Evolutionary conservation across 495 filamentous ascomycete genomes (phyloP).

Genomic region (Neurospora tetraspora): DNA sequence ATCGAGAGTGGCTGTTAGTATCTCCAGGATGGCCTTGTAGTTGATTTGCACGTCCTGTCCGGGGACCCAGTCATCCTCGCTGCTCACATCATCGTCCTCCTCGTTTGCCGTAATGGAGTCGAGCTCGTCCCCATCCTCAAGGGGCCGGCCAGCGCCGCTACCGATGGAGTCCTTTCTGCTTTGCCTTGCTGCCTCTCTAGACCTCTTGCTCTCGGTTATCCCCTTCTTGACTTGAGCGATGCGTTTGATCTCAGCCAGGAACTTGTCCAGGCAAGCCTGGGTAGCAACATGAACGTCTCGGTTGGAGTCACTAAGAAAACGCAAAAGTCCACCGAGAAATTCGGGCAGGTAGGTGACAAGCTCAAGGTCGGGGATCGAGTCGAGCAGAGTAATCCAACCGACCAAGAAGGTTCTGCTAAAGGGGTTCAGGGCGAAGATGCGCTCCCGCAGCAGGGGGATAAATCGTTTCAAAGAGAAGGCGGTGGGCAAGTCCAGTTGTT

Average conservation of each 20-base stretch:
- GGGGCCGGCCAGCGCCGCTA: slow-evolving; percentile 38
- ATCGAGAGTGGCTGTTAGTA: slow-evolving; percentile 82
- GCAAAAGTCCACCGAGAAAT: slow-evolving; percentile 82
- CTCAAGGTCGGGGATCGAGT: slow-evolving; percentile 95
- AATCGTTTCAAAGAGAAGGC: slow-evolving; percentile 90
- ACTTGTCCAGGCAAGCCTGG: slow-evolving; percentile 81
- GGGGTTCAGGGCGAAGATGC: slow-evolving; percentile 86
- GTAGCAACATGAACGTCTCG: slow-evolving; percentile 90
- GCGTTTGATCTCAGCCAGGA: slow-evolving; percentile 86
- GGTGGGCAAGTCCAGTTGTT: slow-evolving; percentile 55
- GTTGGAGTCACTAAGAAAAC: slow-evolving; percentile 85
- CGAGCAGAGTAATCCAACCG: slow-evolving; percentile 87
- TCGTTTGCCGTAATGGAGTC: slow-evolving; percentile 48
- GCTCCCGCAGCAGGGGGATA: slow-evolving; percentile 84
- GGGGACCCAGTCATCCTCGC: slow-evolving; percentile 89
- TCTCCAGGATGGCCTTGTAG: slow-evolving; percentile 82
- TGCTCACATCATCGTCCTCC: slow-evolving; percentile 48
- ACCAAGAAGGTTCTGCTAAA: slow-evolving; percentile 94
- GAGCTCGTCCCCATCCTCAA: slow-evolving; percentile 39
- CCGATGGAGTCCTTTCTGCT: slow-evolving; percentile 59
- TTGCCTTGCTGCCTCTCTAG: slow-evolving; percentile 52
- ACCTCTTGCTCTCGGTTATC: slow-evolving; percentile 75
- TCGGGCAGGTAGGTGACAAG: slow-evolving; percentile 87
- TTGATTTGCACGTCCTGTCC: slow-evolving; percentile 96
- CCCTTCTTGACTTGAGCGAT: slow-evolving; percentile 89